A percentile compares a stretch with the other conserved stretches of the same genome.
phyloP scores from a whole-genome alignment of 1,284 basidiomycete species.

The Lentinus polychrous region DNA sequence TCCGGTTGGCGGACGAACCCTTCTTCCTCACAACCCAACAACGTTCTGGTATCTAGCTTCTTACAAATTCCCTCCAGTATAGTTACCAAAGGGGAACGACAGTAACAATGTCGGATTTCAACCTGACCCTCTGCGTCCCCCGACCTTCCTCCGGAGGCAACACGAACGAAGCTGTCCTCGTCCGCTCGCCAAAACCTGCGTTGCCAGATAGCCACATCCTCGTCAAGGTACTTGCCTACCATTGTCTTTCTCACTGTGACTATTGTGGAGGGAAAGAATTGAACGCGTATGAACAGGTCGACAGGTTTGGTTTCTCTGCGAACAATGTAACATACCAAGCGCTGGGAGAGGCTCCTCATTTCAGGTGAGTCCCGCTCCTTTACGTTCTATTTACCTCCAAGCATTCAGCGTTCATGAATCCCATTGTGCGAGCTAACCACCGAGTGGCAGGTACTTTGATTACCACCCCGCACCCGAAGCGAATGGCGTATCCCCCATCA shows the following conservation, averaged over 20 bases:
- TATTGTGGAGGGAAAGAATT: too few species aligned
- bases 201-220: conserved; percentile 44
- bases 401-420: too few species aligned
- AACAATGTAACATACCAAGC: conserved; percentile 41
- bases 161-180: conserved; percentile 13
- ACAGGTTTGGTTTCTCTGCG: conserved; percentile 58
- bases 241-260: background rate
- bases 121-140: conserved; percentile 13
- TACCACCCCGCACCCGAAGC: conserved; percentile 43
- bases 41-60: too few species aligned
- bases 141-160: conserved; percentile 9
- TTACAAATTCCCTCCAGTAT: too few species aligned
- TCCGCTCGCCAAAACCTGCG: conserved; percentile 16
- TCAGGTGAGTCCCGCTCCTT: conserved; percentile 32
- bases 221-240: conserved; percentile 29
- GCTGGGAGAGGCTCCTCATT: conserved; percentile 56
- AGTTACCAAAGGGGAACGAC: background rate
- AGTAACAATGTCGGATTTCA: background rate
- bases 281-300: conserved; percentile 25
- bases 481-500: conserved; percentile 31
- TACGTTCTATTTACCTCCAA: background rate
- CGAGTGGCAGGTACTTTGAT: conserved; percentile 49
- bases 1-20: too few species aligned
- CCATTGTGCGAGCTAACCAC: too few species aligned
- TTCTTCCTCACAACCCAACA: too few species aligned